phyloP scores from a whole-genome alignment of 2,329 filamentous ascomycete species.

The Didymella exigua region DNA sequence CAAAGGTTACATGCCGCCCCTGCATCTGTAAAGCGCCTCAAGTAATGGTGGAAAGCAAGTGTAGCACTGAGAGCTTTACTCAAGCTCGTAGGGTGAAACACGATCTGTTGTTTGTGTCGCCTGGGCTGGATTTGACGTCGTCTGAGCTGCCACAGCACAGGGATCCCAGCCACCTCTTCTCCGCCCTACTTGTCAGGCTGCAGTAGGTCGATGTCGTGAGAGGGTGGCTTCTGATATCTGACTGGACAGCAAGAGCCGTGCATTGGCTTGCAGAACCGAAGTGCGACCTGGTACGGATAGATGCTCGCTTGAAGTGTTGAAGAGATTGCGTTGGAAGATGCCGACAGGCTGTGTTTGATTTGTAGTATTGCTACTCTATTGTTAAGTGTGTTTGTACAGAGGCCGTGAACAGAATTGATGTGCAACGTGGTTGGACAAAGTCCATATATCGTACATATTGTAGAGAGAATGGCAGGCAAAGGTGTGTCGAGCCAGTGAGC shows the following conservation, averaged over 20 bases:
- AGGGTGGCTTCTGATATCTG: conserved; percentile 23
- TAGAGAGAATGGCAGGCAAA: conserved; percentile 21
- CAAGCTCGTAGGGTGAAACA: conserved; percentile 34
- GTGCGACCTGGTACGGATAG: conserved; percentile 32
- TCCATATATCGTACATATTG: conserved; percentile 45
- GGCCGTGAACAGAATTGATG: conserved; percentile 39
- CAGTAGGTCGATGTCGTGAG: conserved; percentile 31
- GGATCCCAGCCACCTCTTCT: conserved; percentile 26
- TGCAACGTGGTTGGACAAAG: conserved; percentile 21
- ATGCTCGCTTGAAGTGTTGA: conserved; percentile 14
- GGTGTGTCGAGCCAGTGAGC: conserved; percentile 3
- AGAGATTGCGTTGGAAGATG: conserved; percentile 9
- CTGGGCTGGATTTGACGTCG: conserved; percentile 23
- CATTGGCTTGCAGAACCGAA: conserved; percentile 34
- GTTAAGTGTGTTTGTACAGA: conserved; percentile 47
- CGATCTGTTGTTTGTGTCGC: conserved; percentile 39
- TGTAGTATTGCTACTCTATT: conserved; percentile 43
- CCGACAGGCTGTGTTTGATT: conserved; percentile 26
- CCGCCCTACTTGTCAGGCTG: conserved; percentile 33
- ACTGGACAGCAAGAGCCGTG: conserved; percentile 30
- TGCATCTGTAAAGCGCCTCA: conserved; percentile 21
- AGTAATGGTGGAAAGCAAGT: conserved; percentile 13
- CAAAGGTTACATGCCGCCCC: conserved; percentile 25
- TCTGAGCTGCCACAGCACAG: conserved; percentile 16
- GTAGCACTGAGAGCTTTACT: conserved; percentile 29